Evolutionary conservation across 2,329 filamentous ascomycete species (phyloP).

Genomic region (Sporothrix curviconia): DNA sequence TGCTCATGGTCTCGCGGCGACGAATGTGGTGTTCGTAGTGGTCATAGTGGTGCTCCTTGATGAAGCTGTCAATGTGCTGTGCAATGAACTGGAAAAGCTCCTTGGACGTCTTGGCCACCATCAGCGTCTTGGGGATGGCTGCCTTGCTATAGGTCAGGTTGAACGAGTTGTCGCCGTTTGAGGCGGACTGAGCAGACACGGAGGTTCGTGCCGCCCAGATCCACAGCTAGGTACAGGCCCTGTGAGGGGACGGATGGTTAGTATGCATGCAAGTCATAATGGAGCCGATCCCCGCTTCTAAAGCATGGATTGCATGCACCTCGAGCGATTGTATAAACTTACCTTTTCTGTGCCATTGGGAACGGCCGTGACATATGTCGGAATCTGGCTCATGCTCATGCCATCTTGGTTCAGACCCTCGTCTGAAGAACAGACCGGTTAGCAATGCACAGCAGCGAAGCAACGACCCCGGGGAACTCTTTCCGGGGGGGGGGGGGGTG

Average conservation of each 20-base stretch:
- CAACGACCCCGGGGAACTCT: no score
- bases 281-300: no score
- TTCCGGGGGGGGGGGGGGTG: no score
- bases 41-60: constrained; percentile 79
- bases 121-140: constrained; percentile 80
- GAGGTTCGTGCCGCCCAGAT: constrained; percentile 97
- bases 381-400: constrained; percentile 87
- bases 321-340: neutral
- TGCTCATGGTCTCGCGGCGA: constrained; percentile 55
- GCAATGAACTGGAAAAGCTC: constrained; percentile 91
- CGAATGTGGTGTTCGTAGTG: constrained; percentile 69
- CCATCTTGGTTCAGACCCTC: constrained; percentile 75
- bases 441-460: no score
- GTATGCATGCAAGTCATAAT: constrained; percentile 4
- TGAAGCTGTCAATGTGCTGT: constrained; percentile 83
- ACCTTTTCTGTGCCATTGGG: constrained; percentile 98
- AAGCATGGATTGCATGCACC: no score
- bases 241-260: constrained; percentile 34
- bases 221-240: constrained; percentile 93
- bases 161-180: constrained; percentile 91
- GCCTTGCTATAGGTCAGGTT: constrained; percentile 89
- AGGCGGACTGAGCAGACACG: constrained; percentile 92
- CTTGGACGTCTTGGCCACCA: constrained; percentile 78
- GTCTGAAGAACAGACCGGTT: constrained; percentile 39
- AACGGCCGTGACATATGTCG: constrained; percentile 90